Conservation (phyloP, 441 rosid genomes). For the Pelargonium cotyledonis region DNA sequence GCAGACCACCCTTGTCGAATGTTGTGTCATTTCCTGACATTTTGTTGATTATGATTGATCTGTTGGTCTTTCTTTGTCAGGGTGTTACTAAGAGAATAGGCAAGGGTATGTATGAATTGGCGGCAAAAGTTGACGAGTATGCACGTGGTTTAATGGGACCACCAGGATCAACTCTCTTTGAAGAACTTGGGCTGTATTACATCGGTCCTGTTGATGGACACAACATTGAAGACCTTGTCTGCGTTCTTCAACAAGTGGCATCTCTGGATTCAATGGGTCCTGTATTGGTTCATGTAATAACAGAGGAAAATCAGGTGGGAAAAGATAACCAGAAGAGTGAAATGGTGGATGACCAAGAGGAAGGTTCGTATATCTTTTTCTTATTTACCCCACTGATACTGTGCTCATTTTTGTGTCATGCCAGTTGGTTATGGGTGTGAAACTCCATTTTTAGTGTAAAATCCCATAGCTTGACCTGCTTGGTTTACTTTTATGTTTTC, state of each 20-base stretch:
- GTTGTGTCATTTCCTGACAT: background rate
- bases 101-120: constrained; percentile 76
- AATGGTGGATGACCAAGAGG: constrained; percentile 23
- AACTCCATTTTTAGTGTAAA: background rate
- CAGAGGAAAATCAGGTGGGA: constrained; percentile 50
- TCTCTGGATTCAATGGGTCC: constrained; percentile 86
- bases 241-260: constrained; percentile 74
- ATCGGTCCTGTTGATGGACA: constrained; percentile 97
- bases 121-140: constrained; percentile 95
- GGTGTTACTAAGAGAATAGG: constrained; percentile 83
- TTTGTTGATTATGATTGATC: background rate
- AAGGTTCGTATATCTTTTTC: constrained; percentile 23
- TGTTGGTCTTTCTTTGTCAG: constrained; percentile 26
- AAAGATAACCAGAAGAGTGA: constrained; percentile 25
- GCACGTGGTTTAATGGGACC: constrained; percentile 98
- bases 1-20: background rate
- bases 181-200: constrained; percentile 87
- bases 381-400: background rate
- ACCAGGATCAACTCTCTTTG: constrained; percentile 80
- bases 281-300: constrained; percentile 81
- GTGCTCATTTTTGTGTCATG: background rate
- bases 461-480: background rate
- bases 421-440: background rate
- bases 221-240: constrained; percentile 73
- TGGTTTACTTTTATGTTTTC: background rate